Conservation (phyloP, 371 early-diverging fungal genomes). For the Syncephalastrum sp. region DNA sequence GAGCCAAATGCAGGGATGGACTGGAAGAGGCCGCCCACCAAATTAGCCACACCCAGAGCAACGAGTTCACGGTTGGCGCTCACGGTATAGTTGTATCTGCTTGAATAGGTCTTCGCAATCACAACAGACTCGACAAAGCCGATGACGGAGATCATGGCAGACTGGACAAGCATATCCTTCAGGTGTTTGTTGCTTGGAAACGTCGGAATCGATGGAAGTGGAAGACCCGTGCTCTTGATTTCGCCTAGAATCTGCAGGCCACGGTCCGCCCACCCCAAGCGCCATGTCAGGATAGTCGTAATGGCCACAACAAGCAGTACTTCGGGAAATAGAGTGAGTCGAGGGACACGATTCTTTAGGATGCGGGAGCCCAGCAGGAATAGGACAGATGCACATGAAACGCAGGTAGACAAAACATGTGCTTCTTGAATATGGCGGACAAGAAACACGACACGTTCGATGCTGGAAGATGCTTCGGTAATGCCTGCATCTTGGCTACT, state of each 20-base stretch:
- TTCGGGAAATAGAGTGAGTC: conserved; percentile 69
- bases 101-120: conserved; percentile 87
- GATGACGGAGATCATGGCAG: conserved; percentile 85
- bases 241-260: conserved; percentile 77
- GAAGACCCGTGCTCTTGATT: conserved; percentile 62
- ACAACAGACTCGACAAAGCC: conserved; percentile 96
- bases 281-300: conserved; percentile 61
- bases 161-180: conserved; percentile 53
- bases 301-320: conserved; percentile 79
- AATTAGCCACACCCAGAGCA: conserved; percentile 85
- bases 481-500: conserved; percentile 46
- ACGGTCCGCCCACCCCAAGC: conserved; percentile 64
- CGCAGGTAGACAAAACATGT: conserved; percentile 65
- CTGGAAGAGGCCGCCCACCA: conserved; percentile 79
- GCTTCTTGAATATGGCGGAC: conserved; percentile 46
- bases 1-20: conserved; percentile 91
- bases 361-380: conserved; percentile 63
- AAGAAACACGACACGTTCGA: conserved; percentile 69
- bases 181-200: conserved; percentile 58
- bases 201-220: conserved; percentile 58
- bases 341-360: conserved; percentile 63
- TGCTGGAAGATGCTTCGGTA: conserved; percentile 70
- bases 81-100: conserved; percentile 83
- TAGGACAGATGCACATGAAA: conserved; percentile 67
- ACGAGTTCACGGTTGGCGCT: conserved; percentile 91